These are phyloP conservation scores for Arabidopsis lyrata DNA, from an alignment of 441 rosid species.

Conservation along the genomic window DNA sequence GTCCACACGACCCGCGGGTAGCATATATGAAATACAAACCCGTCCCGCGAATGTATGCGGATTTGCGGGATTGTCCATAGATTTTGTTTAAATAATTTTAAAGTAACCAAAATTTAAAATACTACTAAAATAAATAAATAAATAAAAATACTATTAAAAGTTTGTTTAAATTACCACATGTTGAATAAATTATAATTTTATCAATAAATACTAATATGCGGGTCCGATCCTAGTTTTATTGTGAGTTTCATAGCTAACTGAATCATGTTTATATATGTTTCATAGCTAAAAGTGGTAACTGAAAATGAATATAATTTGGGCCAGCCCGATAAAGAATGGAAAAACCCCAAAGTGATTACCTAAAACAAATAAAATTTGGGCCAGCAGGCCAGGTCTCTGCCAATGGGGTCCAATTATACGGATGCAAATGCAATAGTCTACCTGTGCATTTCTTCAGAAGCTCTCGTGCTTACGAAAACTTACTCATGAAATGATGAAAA, in stretches of 20 bases:
- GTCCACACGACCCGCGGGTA: too few species aligned
- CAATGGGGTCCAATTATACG: background rate
- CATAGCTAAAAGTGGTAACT: background rate
- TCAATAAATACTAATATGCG: too few species aligned
- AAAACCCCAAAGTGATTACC: background rate
- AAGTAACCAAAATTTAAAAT: too few species aligned
- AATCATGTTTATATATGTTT: background rate
- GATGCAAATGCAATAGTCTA: background rate
- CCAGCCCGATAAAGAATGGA: background rate
- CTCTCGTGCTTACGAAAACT: constrained; percentile 1
- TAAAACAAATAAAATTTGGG: constrained; percentile 8
- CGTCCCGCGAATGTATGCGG: too few species aligned
- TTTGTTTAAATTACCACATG: too few species aligned
- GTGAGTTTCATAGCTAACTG: background rate
- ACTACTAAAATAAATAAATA: too few species aligned
- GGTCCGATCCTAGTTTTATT: too few species aligned
- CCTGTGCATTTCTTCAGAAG: background rate
- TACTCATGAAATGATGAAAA: constrained; percentile 11
- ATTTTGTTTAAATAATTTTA: too few species aligned
- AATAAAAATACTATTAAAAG: too few species aligned
- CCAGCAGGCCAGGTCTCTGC: constrained; percentile 6
- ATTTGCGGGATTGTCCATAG: too few species aligned
- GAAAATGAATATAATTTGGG: background rate
- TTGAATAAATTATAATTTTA: too few species aligned
- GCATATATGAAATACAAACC: too few species aligned